Evolutionary conservation across 2,329 filamentous ascomycete species (phyloP), one percentile per base, ranked within the genome.

Genomic region (Colletotrichum horii): DNA sequence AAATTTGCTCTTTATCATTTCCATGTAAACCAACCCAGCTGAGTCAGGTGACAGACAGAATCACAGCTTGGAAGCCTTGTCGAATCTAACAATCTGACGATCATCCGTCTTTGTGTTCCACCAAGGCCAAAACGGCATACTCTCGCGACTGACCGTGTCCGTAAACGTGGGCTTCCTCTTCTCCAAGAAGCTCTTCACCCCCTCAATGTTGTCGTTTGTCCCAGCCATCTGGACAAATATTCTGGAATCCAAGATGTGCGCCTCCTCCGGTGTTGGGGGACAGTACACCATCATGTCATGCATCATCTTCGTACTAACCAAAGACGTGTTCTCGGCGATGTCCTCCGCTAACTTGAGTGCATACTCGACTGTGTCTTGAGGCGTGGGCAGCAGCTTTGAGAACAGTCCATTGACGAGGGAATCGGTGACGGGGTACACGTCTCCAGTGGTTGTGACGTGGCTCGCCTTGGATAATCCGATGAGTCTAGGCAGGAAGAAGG

Each of bases 161-260:
- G 22, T 86, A 79, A 95, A 95, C 12, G 89, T 85, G 0, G 92
- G 91, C 74, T 88, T 87, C 66, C 93, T 87, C 87, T 95, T 95
- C 84, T 94, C 87, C 81, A 94, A 82, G 82, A 95, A 95, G n/a
- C 92, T 91, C 73, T 87, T 80, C 6, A 94, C 90, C 3, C 93
- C 93, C 81, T 95, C 94, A 28, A 88, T 88, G 69, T 93, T 91
- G 79, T 95, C 94, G n/a, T 76, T 76, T 15, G 83, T 90, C 12
- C 84, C 85, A 82, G 92, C 92, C 71, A 94, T 76, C 78, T 92
- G 90, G 79, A 89, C 89, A 71, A 94, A 87, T n/a, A 94, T 82
- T 77, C 86, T 88, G 78, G 89, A 92, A 83, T 96, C 94, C 38
- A 96, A 83, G 77, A 95, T 83, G 85, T 95, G 93, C 69, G 93